Conservation (phyloP, 495 filamentous ascomycete species). For the Aspergillus asperescens region DNA sequence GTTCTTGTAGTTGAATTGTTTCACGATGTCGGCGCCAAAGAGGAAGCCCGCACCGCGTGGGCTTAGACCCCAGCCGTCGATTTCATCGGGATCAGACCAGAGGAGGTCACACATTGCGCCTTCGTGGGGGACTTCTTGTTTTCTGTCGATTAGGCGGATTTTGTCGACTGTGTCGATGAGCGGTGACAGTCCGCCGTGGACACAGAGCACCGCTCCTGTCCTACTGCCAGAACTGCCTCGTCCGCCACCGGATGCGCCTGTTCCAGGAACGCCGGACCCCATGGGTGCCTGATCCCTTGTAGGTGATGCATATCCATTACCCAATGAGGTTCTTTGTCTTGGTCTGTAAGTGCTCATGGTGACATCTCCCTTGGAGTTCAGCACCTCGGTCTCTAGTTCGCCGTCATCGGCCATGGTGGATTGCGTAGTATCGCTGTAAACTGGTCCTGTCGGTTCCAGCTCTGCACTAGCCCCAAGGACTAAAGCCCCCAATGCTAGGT, state of each 20-base stretch:
- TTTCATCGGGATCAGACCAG: slow-evolving; percentile 98
- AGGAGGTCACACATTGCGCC: slow-evolving; percentile 98
- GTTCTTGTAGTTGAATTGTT: slow-evolving; percentile 89
- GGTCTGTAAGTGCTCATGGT: slow-evolving; percentile 63
- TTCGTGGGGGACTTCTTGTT: slow-evolving; percentile 98
- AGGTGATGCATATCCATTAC: slow-evolving; percentile 40
- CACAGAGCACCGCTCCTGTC: slow-evolving; percentile 85
- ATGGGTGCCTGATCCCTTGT: slow-evolving; percentile 30
- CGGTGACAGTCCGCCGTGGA: slow-evolving; percentile 89
- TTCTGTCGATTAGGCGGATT: slow-evolving; percentile 89
- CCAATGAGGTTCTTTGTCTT: slow-evolving; percentile 31
- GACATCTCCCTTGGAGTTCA: slow-evolving; percentile 73
- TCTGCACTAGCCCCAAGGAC: slow-evolving; percentile 82
- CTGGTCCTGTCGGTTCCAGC: slow-evolving; percentile 47
- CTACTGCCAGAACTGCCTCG: slow-evolving; percentile 55
- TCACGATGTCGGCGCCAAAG: slow-evolving; percentile 94
- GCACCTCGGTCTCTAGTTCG: slow-evolving; percentile 88
- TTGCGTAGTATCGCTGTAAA: slow-evolving; percentile 42
- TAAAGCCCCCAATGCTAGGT: slow-evolving; percentile 89
- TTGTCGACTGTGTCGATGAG: slow-evolving; percentile 93
- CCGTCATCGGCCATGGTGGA: slow-evolving; percentile 49
- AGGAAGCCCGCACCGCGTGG: slow-evolving; percentile 94
- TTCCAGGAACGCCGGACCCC: slow-evolving; percentile 69
- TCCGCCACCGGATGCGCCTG: slow-evolving; percentile 64
- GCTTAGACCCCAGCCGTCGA: slow-evolving; percentile 94